phyloP scores from a whole-genome alignment of 495 filamentous ascomycete genomes.

The Penicillium cinerascens region DNA sequence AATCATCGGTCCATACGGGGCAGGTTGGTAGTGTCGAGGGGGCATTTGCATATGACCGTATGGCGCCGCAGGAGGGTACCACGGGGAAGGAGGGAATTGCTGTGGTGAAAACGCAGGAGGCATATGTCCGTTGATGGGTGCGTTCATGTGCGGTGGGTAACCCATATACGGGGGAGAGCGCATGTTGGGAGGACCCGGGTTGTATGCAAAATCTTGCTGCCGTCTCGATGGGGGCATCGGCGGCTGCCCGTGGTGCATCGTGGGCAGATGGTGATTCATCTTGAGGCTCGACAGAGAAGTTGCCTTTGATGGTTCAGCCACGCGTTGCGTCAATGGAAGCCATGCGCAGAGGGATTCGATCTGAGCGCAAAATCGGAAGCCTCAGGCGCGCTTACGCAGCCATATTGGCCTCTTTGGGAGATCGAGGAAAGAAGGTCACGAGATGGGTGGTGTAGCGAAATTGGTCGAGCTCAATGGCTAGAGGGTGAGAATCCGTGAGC shows the following conservation, averaged over 20 bases:
- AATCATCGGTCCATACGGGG: constrained; percentile 47
- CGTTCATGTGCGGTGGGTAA: constrained; percentile 45
- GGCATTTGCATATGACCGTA: constrained; percentile 47
- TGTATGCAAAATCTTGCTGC: constrained; percentile 49
- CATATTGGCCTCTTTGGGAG: constrained; percentile 30
- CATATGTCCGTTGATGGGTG: constrained; percentile 45
- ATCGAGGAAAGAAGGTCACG: constrained; percentile 8
- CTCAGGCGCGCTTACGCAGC: constrained; percentile 31
- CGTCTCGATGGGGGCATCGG: constrained; percentile 48
- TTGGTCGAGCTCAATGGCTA: constrained; percentile 4
- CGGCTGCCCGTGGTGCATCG: constrained; percentile 54
- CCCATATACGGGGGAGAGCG: constrained; percentile 46
- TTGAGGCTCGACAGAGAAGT: constrained; percentile 36
- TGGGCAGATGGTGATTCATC: constrained; percentile 56
- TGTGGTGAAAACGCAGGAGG: constrained; percentile 42
- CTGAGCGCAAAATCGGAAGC: constrained; percentile 20
- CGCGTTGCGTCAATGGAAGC: constrained; percentile 45
- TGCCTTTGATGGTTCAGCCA: constrained; percentile 40
- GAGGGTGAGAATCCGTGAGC: constrained; percentile 9
- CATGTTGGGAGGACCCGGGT: constrained; percentile 43
- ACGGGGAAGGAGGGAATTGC: constrained; percentile 42
- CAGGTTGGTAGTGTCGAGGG: constrained; percentile 34
- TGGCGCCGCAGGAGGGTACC: constrained; percentile 34
- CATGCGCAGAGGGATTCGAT: constrained; percentile 34
- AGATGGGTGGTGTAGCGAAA: constrained; percentile 5